These are phyloP conservation scores for Tetrapisispora nanseiensis DNA, from an alignment of 805 yeast genomes.

Conservation along the genomic window DNA sequence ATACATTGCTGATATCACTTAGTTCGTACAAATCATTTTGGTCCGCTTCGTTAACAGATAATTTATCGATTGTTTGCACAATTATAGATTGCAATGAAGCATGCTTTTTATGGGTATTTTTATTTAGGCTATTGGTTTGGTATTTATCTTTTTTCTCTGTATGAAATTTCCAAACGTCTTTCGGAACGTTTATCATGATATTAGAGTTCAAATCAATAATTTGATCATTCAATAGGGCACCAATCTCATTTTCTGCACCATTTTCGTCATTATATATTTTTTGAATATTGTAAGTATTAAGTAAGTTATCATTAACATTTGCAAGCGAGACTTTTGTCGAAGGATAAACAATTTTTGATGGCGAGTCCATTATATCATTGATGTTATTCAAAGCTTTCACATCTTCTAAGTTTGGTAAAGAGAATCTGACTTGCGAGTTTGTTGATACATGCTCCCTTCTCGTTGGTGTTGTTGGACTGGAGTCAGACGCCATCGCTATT, in stretches of 20 bases:
- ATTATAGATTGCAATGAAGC: slow-evolving; percentile 25
- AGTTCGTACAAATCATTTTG: neutral
- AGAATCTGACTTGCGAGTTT: slow-evolving; percentile 24
- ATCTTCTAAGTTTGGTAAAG: slow-evolving; percentile 16
- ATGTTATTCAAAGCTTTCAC: neutral
- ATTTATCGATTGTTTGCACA: slow-evolving; percentile 15
- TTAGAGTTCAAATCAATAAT: slow-evolving; percentile 23
- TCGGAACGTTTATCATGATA: slow-evolving; percentile 25
- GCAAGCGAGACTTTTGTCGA: neutral
- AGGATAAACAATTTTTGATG: slow-evolving; percentile 26
- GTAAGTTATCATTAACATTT: neutral
- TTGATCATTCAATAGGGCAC: slow-evolving; percentile 7
- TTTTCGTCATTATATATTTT: neutral
- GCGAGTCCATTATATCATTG: slow-evolving; percentile 11
- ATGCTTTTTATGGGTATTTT: slow-evolving; percentile 7
- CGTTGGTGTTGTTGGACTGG: too few relatives aligned
- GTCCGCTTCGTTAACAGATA: neutral
- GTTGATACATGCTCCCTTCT: too few relatives aligned
- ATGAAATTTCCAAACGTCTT: slow-evolving; percentile 25
- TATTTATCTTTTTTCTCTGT: slow-evolving; percentile 5
- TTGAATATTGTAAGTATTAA: too few relatives aligned
- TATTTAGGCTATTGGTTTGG: neutral
- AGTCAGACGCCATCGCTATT: too few relatives aligned
- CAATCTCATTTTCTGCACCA: neutral
- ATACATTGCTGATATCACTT: slow-evolving; percentile 3